Evolutionary conservation across 1,284 basidiomycete species (phyloP).

Genomic region (Erythrobasidium hasegawianum): DNA sequence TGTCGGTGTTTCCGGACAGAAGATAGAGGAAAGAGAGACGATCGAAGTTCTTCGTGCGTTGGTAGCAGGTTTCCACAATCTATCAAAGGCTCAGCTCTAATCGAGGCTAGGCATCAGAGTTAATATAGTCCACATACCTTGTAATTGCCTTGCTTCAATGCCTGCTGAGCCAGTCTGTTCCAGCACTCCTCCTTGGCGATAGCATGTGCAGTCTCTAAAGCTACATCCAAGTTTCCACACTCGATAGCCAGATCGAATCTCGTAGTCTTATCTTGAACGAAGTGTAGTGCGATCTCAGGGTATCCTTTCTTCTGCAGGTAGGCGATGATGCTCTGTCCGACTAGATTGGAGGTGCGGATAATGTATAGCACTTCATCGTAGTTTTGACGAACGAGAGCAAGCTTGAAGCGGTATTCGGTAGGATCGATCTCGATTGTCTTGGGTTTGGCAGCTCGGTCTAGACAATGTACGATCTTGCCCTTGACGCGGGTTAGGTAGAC

Average conservation of each 20-base stretch:
- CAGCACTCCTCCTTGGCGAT: constrained; percentile 89
- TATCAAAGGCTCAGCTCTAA: too few relatives aligned
- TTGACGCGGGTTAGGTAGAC: constrained; percentile 96
- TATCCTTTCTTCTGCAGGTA: constrained; percentile 99
- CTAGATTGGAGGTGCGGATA: constrained; percentile 88
- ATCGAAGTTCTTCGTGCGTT: constrained; percentile 97
- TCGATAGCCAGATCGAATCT: constrained; percentile 97
- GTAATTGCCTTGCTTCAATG: constrained; percentile 95
- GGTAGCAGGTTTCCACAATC: constrained; percentile 97
- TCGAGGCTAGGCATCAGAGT: neutral
- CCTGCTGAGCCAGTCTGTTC: constrained; percentile 88
- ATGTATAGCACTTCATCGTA: constrained; percentile 97
- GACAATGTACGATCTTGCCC: constrained; percentile 90
- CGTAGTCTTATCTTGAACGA: constrained; percentile 97
- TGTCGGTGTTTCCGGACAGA: constrained; percentile 85
- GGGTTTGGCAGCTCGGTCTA: constrained; percentile 91
- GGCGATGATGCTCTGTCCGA: constrained; percentile 97
- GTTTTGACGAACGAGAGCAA: constrained; percentile 89
- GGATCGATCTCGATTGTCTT: constrained; percentile 95
- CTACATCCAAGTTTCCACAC: constrained; percentile 96
- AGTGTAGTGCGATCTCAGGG: constrained; percentile 98
- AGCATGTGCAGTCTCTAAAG: constrained; percentile 83
- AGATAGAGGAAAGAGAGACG: constrained; percentile 96
- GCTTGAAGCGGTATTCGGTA: constrained; percentile 98
- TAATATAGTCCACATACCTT: constrained; percentile 57